phyloP scores from a whole-genome alignment of 2,329 filamentous ascomycete species.

The Colletotrichum tropicale region DNA sequence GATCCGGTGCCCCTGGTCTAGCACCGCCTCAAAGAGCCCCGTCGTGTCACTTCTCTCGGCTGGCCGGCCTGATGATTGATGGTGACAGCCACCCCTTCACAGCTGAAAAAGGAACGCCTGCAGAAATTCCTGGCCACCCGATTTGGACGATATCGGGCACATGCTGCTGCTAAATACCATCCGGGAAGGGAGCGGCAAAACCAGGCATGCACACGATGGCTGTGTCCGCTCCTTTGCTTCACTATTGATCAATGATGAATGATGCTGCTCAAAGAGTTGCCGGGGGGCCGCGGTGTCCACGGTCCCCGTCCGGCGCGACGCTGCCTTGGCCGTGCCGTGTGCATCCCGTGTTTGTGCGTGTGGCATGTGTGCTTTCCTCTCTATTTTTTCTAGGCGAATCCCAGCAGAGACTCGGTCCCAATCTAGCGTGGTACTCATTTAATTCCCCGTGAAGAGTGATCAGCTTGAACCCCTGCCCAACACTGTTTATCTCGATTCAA shows the following conservation, averaged over 20 bases:
- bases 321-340: neutral
- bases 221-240: neutral
- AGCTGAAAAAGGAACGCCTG: constrained; percentile 2
- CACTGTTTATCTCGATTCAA: neutral
- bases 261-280: neutral
- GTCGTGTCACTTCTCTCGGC: neutral
- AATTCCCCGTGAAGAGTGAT: neutral
- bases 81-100: neutral
- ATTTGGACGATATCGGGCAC: neutral
- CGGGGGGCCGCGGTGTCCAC: neutral
- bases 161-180: neutral
- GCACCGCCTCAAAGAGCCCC: neutral
- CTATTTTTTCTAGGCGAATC: neutral
- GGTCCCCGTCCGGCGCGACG: neutral
- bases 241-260: neutral
- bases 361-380: neutral
- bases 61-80: neutral
- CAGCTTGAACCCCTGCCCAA: neutral
- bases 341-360: neutral
- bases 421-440: neutral
- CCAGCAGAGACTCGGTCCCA: neutral
- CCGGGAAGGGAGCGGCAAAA: neutral
- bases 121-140: neutral
- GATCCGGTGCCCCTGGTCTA: neutral
- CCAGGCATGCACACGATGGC: neutral